These are phyloP conservation scores for Lipomyces oligophaga DNA, from an alignment of 805 yeast species.

Conservation along the genomic window DNA sequence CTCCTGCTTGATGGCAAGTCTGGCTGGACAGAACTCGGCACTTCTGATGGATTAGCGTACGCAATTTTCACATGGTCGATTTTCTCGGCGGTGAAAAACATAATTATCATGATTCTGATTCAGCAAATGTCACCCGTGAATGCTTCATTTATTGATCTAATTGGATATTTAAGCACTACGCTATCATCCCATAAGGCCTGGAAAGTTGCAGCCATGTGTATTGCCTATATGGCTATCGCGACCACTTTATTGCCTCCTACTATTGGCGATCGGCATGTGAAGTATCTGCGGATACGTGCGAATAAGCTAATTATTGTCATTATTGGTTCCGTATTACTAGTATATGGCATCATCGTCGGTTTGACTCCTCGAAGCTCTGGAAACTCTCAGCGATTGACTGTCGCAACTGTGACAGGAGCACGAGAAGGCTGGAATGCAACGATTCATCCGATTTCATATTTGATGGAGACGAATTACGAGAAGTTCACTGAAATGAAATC, in stretches of 20 bases:
- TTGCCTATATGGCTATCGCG: conserved; percentile 28
- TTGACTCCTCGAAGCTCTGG: conserved; percentile 18
- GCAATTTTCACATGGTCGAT: conserved; percentile 22
- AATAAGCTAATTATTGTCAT: conserved; percentile 16
- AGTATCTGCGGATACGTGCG: conserved; percentile 15
- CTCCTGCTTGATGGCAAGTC: conserved; percentile 27
- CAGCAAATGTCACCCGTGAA: conserved; percentile 28
- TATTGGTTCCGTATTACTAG: conserved; percentile 14
- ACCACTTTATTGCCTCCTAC: conserved; percentile 18
- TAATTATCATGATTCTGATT: conserved; percentile 26
- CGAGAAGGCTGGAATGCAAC: conserved; percentile 24
- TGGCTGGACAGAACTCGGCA: conserved; percentile 23
- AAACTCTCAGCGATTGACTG: conserved; percentile 13
- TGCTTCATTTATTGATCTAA: conserved; percentile 27
- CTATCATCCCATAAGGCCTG: conserved; percentile 24
- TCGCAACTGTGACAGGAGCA: conserved; percentile 1
- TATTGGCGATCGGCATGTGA: conserved; percentile 16
- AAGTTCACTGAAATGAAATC: conserved; percentile 7
- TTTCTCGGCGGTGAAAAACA: conserved; percentile 24
- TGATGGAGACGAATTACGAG: conserved; percentile 15
- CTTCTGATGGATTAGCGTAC: conserved; percentile 20
- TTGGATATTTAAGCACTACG: conserved; percentile 24
- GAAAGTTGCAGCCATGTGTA: conserved; percentile 26
- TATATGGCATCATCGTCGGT: conserved; percentile 14
- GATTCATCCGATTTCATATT: conserved; percentile 26